A percentile compares a stretch with the other conserved stretches of the same genome.
phyloP scores from a whole-genome alignment of 768 basidiomycete genomes.

The Calocybe gangraenosa region DNA sequence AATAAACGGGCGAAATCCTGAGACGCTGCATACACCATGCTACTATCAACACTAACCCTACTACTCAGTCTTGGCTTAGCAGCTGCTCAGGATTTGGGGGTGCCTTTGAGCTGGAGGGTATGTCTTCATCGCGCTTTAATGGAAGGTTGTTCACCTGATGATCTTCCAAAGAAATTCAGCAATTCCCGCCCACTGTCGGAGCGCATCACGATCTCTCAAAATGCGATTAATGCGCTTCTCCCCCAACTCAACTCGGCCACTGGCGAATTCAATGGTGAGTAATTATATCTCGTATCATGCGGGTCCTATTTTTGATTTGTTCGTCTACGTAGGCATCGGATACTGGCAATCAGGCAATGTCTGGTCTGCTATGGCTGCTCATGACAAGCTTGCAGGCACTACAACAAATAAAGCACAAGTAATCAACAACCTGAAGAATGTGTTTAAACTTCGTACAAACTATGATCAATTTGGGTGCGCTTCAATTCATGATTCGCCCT shows the following conservation, averaged over 20 bases:
- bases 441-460: conserved; percentile 31
- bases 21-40: neutral
- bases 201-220: conserved; percentile 37
- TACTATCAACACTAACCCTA: neutral
- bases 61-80: conserved; percentile 6
- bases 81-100: conserved; percentile 35
- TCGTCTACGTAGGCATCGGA: conserved; percentile 44
- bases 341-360: conserved; percentile 54
- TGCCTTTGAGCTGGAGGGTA: conserved; percentile 42
- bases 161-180: conserved; percentile 31
- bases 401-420: conserved; percentile 34
- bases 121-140: conserved; percentile 1
- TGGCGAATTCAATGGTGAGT: conserved; percentile 41
- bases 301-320: too few relatives aligned
- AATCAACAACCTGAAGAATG: conserved; percentile 35
- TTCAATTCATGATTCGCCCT: neutral
- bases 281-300: neutral
- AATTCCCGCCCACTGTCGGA: conserved; percentile 33
- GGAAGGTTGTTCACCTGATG: neutral
- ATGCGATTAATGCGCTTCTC: conserved; percentile 37
- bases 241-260: conserved; percentile 31
- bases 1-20: neutral
- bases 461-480: conserved; percentile 41
- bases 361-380: conserved; percentile 46
- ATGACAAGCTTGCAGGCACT: conserved; percentile 35